Evolutionary conservation across 306 rosid genomes (phyloP), one percentile per base, ranked within the genome.

Genomic region (Vigna hirtella): DNA sequence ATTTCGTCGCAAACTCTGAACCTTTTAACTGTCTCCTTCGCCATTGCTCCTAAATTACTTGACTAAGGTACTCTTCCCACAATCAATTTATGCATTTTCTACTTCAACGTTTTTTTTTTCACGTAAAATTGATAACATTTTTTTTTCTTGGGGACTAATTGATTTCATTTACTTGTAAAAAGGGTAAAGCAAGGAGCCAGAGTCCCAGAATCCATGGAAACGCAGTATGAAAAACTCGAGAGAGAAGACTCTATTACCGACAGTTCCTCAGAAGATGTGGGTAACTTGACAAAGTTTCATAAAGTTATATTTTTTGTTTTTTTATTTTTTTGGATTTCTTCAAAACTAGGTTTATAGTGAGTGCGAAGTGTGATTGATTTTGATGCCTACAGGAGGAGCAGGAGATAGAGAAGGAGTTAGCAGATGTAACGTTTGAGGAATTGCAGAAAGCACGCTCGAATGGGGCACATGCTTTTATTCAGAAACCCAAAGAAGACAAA

Each of bases 341-440:
- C 17, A 2, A 20, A 40, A 18, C 12, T 24, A 61, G 17, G 58
- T 38, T 76, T 6, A 53, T 26, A 16, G 30, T 28, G 13, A 26
- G n/a, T 40, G 32, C 55, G 28, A 24, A 36, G n/a, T 58, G 72
- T 71, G 3, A 43, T 67, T 72, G 28, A 51, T 52, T 61, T 71
- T 67, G 36, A 55, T 80, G 32, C 28, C 71, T 73, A 36, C 69
- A 89, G 91, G 91, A 88, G 81, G 93, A 89, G 66, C 90, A 88
- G 30, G 97, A 88, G 86, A 88, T 95, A 80, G 87, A 89, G 84
- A 85, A 89, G 30, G 91, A 82, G 77, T 85, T 95, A 18, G 98
- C 97, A 13, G 93, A 91, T 81, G 92, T 85, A 52, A 95, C 98
- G 7, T 89, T 92, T 43, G 98, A 85, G 82, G 98, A 95, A 63